Percentiles rank a stretch among this genome's conserved stretches.
Evolutionary conservation across 2,329 filamentous ascomycete genomes (phyloP).

Genomic region (Onygena corvina): DNA sequence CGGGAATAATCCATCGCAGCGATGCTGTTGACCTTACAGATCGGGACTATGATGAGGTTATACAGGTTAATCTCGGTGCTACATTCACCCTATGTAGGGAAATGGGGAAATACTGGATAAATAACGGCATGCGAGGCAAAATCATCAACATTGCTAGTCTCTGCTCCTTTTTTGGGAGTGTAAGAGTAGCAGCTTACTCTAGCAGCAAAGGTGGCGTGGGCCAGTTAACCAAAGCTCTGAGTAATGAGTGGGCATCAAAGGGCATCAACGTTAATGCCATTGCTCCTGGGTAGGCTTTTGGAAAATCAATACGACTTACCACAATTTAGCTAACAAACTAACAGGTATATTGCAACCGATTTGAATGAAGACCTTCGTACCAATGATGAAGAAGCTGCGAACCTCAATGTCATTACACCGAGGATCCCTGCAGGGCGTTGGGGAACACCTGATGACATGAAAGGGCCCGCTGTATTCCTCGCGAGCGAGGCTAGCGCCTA

Average conservation of each 20-base stretch:
- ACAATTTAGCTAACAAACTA: neutral
- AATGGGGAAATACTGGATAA: constrained; percentile 65
- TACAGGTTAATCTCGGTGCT: constrained; percentile 74
- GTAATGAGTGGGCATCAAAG: constrained; percentile 68
- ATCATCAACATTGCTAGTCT: constrained; percentile 79
- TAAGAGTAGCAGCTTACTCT: constrained; percentile 79
- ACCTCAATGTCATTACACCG: constrained; percentile 10
- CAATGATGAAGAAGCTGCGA: neutral
- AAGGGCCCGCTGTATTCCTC: constrained; percentile 14
- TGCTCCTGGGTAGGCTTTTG: constrained; percentile 57
- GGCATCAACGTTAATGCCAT: constrained; percentile 79
- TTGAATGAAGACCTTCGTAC: constrained; percentile 6
- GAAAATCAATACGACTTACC: neutral
- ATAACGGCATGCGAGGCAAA: constrained; percentile 45
- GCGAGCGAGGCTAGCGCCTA: constrained; percentile 16
- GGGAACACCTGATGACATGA: constrained; percentile 15
- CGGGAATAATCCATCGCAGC: constrained; percentile 71
- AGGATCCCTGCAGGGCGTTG: constrained; percentile 14
- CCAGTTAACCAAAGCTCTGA: constrained; percentile 71
- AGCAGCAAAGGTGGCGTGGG: constrained; percentile 74
- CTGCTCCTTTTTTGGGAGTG: constrained; percentile 70
- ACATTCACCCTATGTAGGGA: constrained; percentile 70
- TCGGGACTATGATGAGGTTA: constrained; percentile 63
- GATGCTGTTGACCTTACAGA: constrained; percentile 63
- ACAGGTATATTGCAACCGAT: constrained; percentile 37